Base-by-base conservation (phyloP, 495 filamentous ascomycete species). In the Tuber borchii region DNA sequence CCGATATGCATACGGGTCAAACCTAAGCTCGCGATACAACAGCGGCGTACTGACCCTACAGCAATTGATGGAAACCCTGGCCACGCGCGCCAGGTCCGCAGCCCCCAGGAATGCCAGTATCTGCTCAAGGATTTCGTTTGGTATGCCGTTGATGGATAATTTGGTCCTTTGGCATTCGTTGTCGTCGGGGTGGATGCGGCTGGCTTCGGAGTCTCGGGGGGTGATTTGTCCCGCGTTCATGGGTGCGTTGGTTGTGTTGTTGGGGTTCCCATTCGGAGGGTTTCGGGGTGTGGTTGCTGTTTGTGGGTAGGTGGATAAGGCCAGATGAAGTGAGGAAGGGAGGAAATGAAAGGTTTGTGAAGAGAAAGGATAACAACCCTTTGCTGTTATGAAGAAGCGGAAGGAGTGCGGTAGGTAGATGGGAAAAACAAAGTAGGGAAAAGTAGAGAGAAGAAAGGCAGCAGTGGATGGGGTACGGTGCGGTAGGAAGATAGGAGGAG, bases 1-100 rank as follows among this genome's bases (percentile, higher is more conserved):
- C 31, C 76, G 73, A 71, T 79, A 79, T 17, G 78, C 76, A 79
- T 79, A 79, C 17, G 78, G 78, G n/a, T 79, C 78, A 19, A 79
- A 79, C 22, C 45, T 79, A 44, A 79, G 61, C 61, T 79, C 78
- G 31, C 73, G 40, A 73, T 79, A 79, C 51, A 79, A 71, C 46
- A 73, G 70, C 43, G 78, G 76, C 40, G 75, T 77, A 8, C 76
- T 73, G 46, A 79, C 56, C 61, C 76, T 79, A 73, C 78, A 79
- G 78, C 78, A 79, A 26, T 70, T 73, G 14, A 68, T 79, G 44
- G 71, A 78, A 48, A 78, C 78, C 40, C 45, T 68, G 12, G 73
- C 78, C 56, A 75, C 76, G 40, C 78, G 76, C 61, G 76, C 78
- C 37, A 79, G 61, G 61, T 79, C 78, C 39, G 70, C 46, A 17